Evolutionary conservation across 2,329 filamentous ascomycete species (phyloP).

Genomic region (Monilinia fructigena): DNA sequence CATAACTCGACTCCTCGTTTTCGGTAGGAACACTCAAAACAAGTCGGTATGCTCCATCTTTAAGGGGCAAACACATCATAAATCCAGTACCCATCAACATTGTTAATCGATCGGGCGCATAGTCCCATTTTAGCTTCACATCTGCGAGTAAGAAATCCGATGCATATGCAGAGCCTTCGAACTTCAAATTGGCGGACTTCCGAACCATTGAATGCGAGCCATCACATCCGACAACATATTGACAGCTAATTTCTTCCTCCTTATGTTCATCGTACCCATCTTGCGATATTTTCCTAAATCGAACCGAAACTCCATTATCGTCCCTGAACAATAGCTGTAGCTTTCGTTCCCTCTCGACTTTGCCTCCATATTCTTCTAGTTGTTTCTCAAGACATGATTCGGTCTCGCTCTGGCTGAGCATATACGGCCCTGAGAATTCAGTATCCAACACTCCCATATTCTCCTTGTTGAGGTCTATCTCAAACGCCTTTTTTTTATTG

Average conservation of each 20-base stretch:
- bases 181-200: conserved; percentile 42
- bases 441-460: conserved; percentile 35
- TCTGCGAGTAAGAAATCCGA: conserved; percentile 49
- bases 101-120: conserved; percentile 19
- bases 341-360: conserved; percentile 39
- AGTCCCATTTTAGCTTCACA: conserved; percentile 37
- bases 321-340: conserved; percentile 40
- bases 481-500: conserved; percentile 39
- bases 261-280: conserved; percentile 32
- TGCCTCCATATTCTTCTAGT: conserved; percentile 35
- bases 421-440: conserved; percentile 38
- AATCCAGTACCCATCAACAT: conserved; percentile 42
- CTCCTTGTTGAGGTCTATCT: conserved; percentile 38
- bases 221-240: conserved; percentile 53
- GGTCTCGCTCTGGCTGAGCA: conserved; percentile 42
- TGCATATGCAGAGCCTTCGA: conserved; percentile 45
- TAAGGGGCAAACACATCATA: conserved; percentile 42
- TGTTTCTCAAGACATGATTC: conserved; percentile 40
- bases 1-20: conserved; percentile 17
- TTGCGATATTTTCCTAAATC: conserved; percentile 27
- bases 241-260: conserved; percentile 38
- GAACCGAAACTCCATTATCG: conserved; percentile 36
- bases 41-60: conserved; percentile 36
- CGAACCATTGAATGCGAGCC: conserved; percentile 52
- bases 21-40: conserved; percentile 30